These are phyloP conservation scores for Staphylotrichum tortipilum DNA, from an alignment of 495 filamentous ascomycete genomes.

Conservation along the genomic window DNA sequence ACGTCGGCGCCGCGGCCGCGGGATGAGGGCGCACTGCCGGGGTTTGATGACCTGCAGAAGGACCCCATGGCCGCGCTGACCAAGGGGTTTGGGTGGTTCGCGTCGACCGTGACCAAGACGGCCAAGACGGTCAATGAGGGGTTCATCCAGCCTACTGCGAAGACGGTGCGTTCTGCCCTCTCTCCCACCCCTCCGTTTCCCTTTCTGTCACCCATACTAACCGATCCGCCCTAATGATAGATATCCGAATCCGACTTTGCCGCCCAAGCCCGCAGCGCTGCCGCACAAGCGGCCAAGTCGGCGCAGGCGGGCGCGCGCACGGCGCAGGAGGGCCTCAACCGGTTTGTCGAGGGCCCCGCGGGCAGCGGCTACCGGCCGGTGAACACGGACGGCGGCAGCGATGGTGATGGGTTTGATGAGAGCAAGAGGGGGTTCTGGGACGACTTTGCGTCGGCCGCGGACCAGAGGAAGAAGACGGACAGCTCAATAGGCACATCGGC, in stretches of 20 bases:
- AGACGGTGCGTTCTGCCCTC: constrained; percentile 65
- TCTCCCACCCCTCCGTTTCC: background rate
- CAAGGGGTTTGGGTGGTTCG: constrained; percentile 93
- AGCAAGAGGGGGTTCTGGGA: constrained; percentile 91
- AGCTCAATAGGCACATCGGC: constrained; percentile 64
- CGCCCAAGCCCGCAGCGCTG: constrained; percentile 66
- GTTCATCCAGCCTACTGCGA: constrained; percentile 84
- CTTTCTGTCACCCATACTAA: no score
- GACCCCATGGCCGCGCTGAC: constrained; percentile 82
- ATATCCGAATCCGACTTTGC: constrained; percentile 82
- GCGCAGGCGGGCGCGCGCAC: constrained; percentile 54
- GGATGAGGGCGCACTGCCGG: constrained; percentile 44
- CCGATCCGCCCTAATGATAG: constrained; percentile 38
- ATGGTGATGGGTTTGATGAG: constrained; percentile 36
- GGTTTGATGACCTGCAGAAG: constrained; percentile 75
- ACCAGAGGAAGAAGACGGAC: constrained; percentile 31
- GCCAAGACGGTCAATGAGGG: constrained; percentile 83
- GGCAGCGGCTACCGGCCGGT: constrained; percentile 24
- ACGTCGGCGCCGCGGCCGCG: constrained; percentile 41
- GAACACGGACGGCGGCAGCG: no score
- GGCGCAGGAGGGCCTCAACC: constrained; percentile 61
- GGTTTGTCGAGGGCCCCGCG: constrained; percentile 64
- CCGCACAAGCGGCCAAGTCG: constrained; percentile 53
- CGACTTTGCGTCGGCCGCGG: constrained; percentile 50
- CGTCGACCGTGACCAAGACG: constrained; percentile 71